Evolutionary conservation across 352 stramenopile genomes (phyloP), one percentile per base, ranked within the genome.

Genomic region (Chrysophaeum taylorii): DNA sequence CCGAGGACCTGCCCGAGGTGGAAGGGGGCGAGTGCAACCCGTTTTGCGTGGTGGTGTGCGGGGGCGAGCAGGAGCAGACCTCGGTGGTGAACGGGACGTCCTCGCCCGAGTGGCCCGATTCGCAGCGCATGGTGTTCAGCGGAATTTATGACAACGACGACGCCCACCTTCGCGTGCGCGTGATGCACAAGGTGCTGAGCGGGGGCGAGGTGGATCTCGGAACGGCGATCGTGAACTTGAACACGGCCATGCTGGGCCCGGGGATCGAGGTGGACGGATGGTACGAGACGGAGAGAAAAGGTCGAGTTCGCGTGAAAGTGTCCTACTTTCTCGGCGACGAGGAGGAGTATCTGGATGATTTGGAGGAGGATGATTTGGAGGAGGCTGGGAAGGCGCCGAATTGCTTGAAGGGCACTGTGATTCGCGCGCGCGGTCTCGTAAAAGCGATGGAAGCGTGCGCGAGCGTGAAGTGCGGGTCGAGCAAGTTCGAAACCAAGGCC

Each of bases 1-100:
- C 57, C 7, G 23, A 27, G 45, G 45, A 33, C 18, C 57, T 66
- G 33, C 1, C 12, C 57, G 57, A 66, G 33, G 35, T 66, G 14
- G 57, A 42, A 18, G 57, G 57, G 12, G 57, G 57, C 33, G 57
- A 66, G 12, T 66, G 57, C 57, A 66, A 45, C 57, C 57, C 57
- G 31, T 66, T 37, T 36, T 27, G 14, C 33, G 33, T 48, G 31
- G 35, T 23, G 33, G 9, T 31, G 2, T 48, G 31, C 31, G 57
- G 57, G 14, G 4, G 12, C 33, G 57, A 66, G 14, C 1, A n/a
- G 1, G 33, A 43, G 31, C 31, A 7, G 57, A 66, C 48, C 18
- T 9, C 31, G 1, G 57, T 25, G 33, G 57, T n/a, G 33, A 27
- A 41, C 1, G 2, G 5, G 52, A 63, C 52, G 57, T 9, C 45